phyloP scores from a whole-genome alignment of 306 rosid species.

The Betula pendula region DNA sequence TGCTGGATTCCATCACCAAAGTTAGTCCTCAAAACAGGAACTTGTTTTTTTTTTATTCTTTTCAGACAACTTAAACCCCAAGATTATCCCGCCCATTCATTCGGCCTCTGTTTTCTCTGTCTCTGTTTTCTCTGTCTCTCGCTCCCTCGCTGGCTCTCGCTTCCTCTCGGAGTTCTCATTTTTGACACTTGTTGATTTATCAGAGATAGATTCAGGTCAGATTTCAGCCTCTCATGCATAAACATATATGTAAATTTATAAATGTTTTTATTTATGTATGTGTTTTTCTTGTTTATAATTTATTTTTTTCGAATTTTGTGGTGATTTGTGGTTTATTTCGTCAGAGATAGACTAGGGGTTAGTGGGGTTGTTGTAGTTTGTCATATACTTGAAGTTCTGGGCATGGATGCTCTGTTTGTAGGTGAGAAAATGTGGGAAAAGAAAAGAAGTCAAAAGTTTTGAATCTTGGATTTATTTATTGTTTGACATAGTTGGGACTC shows the following conservation, averaged over 20 bases:
- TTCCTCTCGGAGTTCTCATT: constrained; percentile 26
- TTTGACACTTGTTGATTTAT: constrained; percentile 36
- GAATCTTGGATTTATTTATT: background rate
- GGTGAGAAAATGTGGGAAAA: background rate
- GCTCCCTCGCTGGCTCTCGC: background rate
- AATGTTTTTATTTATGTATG: background rate
- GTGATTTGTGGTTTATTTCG: background rate
- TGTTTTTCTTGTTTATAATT: constrained; percentile 10
- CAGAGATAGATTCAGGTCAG: constrained; percentile 56
- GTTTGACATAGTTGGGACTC: background rate
- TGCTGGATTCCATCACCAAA: no score
- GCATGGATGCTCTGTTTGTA: background rate
- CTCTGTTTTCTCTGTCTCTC: background rate
- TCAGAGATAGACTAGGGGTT: constrained; percentile 28
- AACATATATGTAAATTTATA: background rate
- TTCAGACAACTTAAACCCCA: constrained; percentile 19
- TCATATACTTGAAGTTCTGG: constrained; percentile 5
- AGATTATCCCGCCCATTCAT: constrained; percentile 22
- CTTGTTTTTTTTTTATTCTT: background rate
- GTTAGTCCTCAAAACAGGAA: no score
- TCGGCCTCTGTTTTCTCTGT: background rate
- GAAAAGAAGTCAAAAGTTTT: background rate
- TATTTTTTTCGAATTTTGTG: background rate
- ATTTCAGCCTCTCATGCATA: constrained; percentile 3
- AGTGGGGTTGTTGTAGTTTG: constrained; percentile 11